Conservation (phyloP, 306 rosid species). For the Corylus avellana region DNA sequence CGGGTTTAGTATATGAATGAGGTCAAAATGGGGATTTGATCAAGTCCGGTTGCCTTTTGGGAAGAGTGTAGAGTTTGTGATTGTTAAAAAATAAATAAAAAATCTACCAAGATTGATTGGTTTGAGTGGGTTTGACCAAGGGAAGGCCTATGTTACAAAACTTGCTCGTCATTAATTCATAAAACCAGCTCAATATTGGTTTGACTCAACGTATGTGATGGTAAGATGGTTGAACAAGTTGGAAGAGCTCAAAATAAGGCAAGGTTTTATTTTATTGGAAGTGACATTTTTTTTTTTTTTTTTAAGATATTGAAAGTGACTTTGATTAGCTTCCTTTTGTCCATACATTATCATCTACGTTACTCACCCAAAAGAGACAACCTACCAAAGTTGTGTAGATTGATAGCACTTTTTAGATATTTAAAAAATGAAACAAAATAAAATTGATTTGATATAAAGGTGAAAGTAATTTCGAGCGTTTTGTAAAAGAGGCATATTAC, state of each 20-base stretch:
- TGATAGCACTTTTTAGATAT: too few relatives aligned
- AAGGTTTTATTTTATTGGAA: background rate
- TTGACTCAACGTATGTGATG: background rate
- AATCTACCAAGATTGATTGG: background rate
- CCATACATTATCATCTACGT: too few relatives aligned
- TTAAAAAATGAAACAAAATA: too few relatives aligned
- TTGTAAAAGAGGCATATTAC: too few relatives aligned
- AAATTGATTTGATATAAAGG: too few relatives aligned
- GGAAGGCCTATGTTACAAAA: background rate
- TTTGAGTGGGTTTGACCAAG: constrained; percentile 1
- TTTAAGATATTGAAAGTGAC: background rate
- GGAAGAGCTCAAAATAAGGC: background rate
- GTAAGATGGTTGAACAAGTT: background rate
- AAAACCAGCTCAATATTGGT: background rate
- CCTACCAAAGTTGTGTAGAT: too few relatives aligned
- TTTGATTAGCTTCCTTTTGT: background rate
- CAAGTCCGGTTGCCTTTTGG: background rate
- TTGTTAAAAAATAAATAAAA: background rate
- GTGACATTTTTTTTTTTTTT: too few relatives aligned
- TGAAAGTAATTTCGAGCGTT: too few relatives aligned
- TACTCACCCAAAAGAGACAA: too few relatives aligned
- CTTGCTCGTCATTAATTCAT: background rate
- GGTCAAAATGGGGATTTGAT: background rate
- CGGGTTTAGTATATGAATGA: too few relatives aligned
- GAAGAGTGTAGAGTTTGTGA: background rate